These are phyloP conservation scores for Mortierella sp. DNA, from an alignment of 371 early-diverging fungal species.

Conservation along the genomic window DNA sequence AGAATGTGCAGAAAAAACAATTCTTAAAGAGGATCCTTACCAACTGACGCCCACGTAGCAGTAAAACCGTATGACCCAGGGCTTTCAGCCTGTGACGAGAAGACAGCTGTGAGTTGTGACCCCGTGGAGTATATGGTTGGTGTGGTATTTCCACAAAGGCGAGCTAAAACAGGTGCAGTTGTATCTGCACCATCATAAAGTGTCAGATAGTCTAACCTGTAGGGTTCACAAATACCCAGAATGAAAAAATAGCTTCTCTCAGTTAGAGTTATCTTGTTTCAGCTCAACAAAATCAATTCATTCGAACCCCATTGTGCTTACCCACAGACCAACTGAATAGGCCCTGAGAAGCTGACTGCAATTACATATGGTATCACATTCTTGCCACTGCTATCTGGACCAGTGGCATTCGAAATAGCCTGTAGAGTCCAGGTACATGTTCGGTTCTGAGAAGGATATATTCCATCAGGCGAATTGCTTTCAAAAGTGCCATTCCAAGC, in stretches of 20 bases:
- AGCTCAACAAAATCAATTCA: background rate
- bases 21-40: constrained; percentile 6
- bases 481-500: constrained; percentile 43
- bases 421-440: constrained; percentile 40
- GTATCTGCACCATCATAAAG: constrained; percentile 50
- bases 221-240: background rate
- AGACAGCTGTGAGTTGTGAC: constrained; percentile 43
- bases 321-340: constrained; percentile 53
- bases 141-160: constrained; percentile 37
- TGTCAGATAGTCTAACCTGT: constrained; percentile 48
- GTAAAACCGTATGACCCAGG: constrained; percentile 48
- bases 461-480: constrained; percentile 45
- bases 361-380: constrained; percentile 25
- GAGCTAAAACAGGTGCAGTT: constrained; percentile 32
- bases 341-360: constrained; percentile 36
- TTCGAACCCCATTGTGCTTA: constrained; percentile 13
- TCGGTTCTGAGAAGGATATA: constrained; percentile 27
- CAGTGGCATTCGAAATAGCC: constrained; percentile 9
- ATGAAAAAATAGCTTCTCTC: background rate
- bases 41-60: constrained; percentile 37
- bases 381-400: background rate
- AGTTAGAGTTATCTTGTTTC: background rate
- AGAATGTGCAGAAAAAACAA: background rate
- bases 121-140: constrained; percentile 49
- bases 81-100: constrained; percentile 26